Evolutionary conservation across 805 yeast species (phyloP).

Genomic region (Metschnikowia chrysomelidarum): DNA sequence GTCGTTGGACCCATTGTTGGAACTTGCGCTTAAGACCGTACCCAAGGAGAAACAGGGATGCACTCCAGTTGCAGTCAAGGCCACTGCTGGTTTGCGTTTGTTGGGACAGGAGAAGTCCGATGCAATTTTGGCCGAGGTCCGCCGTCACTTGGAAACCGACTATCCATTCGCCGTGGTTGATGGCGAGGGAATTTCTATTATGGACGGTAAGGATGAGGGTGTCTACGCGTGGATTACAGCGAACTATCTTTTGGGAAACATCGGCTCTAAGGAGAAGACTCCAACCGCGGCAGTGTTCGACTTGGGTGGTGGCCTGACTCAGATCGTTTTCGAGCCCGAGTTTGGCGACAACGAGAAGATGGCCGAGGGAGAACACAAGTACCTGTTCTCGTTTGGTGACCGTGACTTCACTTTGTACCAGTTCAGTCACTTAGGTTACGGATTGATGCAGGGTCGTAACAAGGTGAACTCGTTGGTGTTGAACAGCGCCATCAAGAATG

Average conservation of each 20-base stretch:
- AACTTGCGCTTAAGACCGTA: constrained; percentile 70
- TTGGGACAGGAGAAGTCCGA: constrained; percentile 74
- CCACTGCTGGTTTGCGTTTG: constrained; percentile 93
- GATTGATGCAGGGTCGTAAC: constrained; percentile 90
- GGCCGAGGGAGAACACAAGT: constrained; percentile 88
- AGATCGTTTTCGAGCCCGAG: constrained; percentile 96
- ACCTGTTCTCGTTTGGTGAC: constrained; percentile 75
- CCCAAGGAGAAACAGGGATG: constrained; percentile 74
- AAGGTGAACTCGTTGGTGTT: constrained; percentile 69
- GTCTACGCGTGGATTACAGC: constrained; percentile 99
- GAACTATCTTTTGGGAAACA: constrained; percentile 88
- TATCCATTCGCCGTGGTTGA: constrained; percentile 92
- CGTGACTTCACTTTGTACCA: constrained; percentile 82
- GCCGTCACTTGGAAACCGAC: constrained; percentile 67
- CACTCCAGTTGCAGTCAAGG: constrained; percentile 95
- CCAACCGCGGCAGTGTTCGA: constrained; percentile 98
- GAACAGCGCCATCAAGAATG: constrained; percentile 41
- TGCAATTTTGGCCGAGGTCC: constrained; percentile 73
- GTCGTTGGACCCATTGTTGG: constrained; percentile 81
- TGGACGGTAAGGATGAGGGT: constrained; percentile 98
- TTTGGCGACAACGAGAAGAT: constrained; percentile 56
- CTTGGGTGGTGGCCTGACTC: constrained; percentile 98
- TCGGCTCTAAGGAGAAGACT: constrained; percentile 69
- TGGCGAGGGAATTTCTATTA: constrained; percentile 83
- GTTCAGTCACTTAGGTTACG: constrained; percentile 93